Evolutionary conservation across 208 protist species (phyloP), one percentile per base, ranked within the genome.

Genomic region (Leishmania guyanensis): DNA sequence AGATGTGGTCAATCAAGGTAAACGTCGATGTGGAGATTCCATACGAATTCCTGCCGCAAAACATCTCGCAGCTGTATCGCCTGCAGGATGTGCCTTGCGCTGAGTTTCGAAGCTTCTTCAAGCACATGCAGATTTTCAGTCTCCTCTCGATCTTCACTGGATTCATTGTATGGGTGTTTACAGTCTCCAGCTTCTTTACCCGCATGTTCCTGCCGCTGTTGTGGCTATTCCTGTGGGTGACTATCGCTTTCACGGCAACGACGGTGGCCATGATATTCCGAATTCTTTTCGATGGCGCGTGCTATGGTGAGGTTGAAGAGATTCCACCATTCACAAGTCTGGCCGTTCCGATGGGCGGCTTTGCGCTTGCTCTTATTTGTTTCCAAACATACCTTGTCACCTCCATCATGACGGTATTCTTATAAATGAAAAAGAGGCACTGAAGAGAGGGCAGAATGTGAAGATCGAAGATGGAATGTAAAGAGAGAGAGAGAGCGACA

Each of bases 21-120:
- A 74, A 79, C 46, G n/a, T 90, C 17, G 73, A 85, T 51, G 64
- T 92, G 20, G 78, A 64, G 26, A 79, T 89, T 58, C 87, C 86
- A 12, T 91, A 91, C 81, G 79, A 76, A 12, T 84, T 76, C 58
- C 39, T 43, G 10, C 79, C 77, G 26, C 85, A 90, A 74, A 51
- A 72, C 51, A 87, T 92, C 62, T 72, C 53, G 12, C 76, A 89
- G 66, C 71, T 74, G 58, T 92, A 91, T 76, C 86, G 83, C 69
- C 60, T 86, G 22, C 81, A 92, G 78, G 89, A 92, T 78, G 75
- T 92, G 54, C 89, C 87, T 3, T 92, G 89, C 76, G 80, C 84
- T 22, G 83, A 87, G 79, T 92, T 86, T 83, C 53, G 75, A 5
- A 77, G 54, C 17, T 71, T 82, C 26, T 80, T 89, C 20, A 89